These are phyloP conservation scores for Eucalyptus albens DNA, from an alignment of 345 rosid species.

Conservation along the genomic window DNA sequence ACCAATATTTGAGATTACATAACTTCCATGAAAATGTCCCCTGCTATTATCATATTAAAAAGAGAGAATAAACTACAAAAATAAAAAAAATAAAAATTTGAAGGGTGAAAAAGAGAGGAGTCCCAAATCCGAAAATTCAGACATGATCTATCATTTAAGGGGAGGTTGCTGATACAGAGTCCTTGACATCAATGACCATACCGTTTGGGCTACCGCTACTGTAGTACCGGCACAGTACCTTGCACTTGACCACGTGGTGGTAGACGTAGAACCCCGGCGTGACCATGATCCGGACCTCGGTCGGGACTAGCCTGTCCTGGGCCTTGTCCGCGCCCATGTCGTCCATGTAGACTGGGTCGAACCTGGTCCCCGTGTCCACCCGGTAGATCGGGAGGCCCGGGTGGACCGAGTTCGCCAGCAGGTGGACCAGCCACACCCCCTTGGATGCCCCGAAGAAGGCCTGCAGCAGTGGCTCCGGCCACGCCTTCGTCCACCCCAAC, in stretches of 20 bases:
- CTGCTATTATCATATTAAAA: not conserved
- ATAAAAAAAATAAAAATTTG: too few species aligned
- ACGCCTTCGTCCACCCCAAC: slow-evolving; percentile 78
- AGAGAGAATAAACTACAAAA: not conserved
- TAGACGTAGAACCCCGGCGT: slow-evolving; percentile 90
- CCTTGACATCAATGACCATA: not conserved
- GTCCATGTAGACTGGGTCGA: slow-evolving; percentile 79
- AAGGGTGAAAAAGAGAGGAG: not conserved
- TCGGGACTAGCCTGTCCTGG: slow-evolving; percentile 14
- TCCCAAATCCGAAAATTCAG: not conserved
- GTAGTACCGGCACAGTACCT: slow-evolving; percentile 70
- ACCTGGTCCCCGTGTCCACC: slow-evolving; percentile 47
- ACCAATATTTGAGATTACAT: not conserved
- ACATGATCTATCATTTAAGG: not conserved
- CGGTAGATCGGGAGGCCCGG: slow-evolving; percentile 69
- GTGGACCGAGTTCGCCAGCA: slow-evolving; percentile 85
- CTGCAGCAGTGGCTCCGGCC: slow-evolving; percentile 79
- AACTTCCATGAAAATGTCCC: not conserved
- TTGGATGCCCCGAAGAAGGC: slow-evolving; percentile 86
- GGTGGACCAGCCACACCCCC: slow-evolving; percentile 80
- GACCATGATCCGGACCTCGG: slow-evolving; percentile 60
- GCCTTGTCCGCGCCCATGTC: slow-evolving; percentile 60
- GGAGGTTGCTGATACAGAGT: not conserved
- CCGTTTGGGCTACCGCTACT: not conserved
- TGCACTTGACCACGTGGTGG: slow-evolving; percentile 75